phyloP scores from a whole-genome alignment of 2,329 filamentous ascomycete species.

The Periglandula ipomoeae region DNA sequence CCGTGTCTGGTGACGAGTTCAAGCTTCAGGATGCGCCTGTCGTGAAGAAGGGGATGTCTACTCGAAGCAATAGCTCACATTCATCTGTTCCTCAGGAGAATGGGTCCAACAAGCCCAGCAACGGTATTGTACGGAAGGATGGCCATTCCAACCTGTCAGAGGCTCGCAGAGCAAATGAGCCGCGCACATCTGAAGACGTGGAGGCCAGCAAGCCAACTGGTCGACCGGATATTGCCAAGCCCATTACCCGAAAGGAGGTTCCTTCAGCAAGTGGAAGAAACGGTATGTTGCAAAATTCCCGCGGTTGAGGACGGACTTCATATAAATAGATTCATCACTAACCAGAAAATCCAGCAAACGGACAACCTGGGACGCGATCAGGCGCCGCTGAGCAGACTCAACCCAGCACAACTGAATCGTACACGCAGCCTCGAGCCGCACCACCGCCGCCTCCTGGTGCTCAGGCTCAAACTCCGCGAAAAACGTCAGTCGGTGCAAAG shows the following conservation, averaged over 20 bases:
- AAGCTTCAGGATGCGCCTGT: slow-evolving; percentile 75
- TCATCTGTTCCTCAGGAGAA: slow-evolving; percentile 28
- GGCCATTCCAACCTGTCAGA: slow-evolving; percentile 12
- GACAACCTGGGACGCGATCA: slow-evolving; percentile 4
- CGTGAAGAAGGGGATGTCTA: slow-evolving; percentile 38
- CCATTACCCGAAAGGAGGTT: slow-evolving; percentile 58
- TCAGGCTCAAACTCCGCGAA: slow-evolving; percentile 27
- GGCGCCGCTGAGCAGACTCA: slow-evolving; percentile 5
- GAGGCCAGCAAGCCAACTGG: slow-evolving; percentile 33
- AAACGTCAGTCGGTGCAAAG: slow-evolving; percentile 39
- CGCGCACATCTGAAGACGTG: slow-evolving; percentile 51
- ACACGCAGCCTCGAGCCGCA: slow-evolving; percentile 49
- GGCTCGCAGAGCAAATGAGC: slow-evolving; percentile 29
- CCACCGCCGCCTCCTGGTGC: slow-evolving; percentile 37
- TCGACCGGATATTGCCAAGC: slow-evolving; percentile 33
- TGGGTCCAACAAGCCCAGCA: slow-evolving; percentile 24
- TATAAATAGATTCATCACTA: background rate
- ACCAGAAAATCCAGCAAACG: slow-evolving; percentile 4
- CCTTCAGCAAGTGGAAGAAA: slow-evolving; percentile 27
- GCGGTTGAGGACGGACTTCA: background rate
- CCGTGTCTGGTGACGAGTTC: slow-evolving; percentile 43
- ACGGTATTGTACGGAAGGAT: slow-evolving; percentile 21
- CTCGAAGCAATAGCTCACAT: slow-evolving; percentile 34
- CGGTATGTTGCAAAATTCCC: slow-evolving; percentile 26
- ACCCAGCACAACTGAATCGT: slow-evolving; percentile 34